phyloP scores from a whole-genome alignment of 164 flowering plant genomes.

The Vitis rupestris region DNA sequence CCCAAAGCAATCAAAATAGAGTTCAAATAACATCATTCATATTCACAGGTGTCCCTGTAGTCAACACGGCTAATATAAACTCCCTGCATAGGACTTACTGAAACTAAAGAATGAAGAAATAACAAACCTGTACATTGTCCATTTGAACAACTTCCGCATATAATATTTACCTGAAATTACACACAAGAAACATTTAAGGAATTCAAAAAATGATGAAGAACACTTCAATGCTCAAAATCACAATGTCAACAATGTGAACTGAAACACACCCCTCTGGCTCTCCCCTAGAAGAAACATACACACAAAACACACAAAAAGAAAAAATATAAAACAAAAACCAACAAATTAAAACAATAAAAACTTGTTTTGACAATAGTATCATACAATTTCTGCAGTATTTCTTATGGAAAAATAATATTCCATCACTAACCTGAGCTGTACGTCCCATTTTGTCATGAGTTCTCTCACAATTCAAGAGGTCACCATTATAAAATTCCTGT shows the following conservation, averaged over 20 bases:
- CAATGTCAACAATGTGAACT: neutral
- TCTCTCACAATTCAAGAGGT: slow-evolving; percentile 72
- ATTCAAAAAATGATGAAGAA: neutral
- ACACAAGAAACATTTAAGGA: neutral
- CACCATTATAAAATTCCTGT: slow-evolving; percentile 80
- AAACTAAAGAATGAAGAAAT: slow-evolving; percentile 6
- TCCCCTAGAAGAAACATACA: too few species aligned
- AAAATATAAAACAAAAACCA: neutral
- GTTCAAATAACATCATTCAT: too few species aligned
- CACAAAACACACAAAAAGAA: neutral
- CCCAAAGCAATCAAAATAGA: too few species aligned
- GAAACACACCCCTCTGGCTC: too few species aligned
- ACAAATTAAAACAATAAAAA: too few species aligned
- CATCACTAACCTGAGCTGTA: slow-evolving; percentile 72
- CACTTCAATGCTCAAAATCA: neutral
- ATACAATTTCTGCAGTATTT: too few species aligned
- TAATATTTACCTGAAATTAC: slow-evolving; percentile 70
- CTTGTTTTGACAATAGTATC: too few species aligned
- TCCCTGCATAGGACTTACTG: neutral
- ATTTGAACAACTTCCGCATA: slow-evolving; percentile 75
- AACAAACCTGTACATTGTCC: slow-evolving; percentile 72
- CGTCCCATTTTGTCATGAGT: slow-evolving; percentile 88
- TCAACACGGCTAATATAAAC: neutral
- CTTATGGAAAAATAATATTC: neutral
- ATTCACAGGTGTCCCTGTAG: neutral